Evolutionary conservation across 208 protist species (phyloP).

Genomic region (Trypanosoma vivax): DNA sequence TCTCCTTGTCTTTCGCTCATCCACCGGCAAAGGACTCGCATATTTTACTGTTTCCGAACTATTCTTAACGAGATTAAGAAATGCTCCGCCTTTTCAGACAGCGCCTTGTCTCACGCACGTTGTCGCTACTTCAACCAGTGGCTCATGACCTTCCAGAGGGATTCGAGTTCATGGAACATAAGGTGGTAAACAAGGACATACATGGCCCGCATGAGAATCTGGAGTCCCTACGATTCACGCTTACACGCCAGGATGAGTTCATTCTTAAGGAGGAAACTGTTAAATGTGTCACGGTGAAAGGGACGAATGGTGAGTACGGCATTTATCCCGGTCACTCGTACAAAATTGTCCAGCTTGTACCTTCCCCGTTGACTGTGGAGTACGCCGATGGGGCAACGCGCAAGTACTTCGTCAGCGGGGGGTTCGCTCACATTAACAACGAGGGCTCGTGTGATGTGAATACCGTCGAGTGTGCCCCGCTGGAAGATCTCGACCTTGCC

Average conservation of each 20-base stretch:
- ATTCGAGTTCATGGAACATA: constrained; percentile 82
- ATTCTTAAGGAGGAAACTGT: constrained; percentile 70
- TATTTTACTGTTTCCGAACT: not conserved
- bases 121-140: constrained; percentile 33
- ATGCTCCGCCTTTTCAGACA: constrained; percentile 78
- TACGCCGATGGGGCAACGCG: constrained; percentile 58
- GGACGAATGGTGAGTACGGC: constrained; percentile 75
- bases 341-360: constrained; percentile 75
- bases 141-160: constrained; percentile 60
- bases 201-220: constrained; percentile 73
- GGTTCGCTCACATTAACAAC: constrained; percentile 90
- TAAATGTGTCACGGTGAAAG: constrained; percentile 77
- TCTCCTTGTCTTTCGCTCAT: constrained; percentile 13
- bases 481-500: constrained; percentile 71
- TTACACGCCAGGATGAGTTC: constrained; percentile 89
- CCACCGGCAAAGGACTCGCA: not conserved
- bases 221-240: constrained; percentile 73
- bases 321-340: constrained; percentile 87
- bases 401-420: constrained; percentile 85
- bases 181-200: constrained; percentile 84
- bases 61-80: too few species aligned
- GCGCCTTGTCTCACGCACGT: constrained; percentile 52
- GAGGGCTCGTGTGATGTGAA: constrained; percentile 89
- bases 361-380: constrained; percentile 70
- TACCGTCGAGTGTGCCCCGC: constrained; percentile 81